phyloP scores from a whole-genome alignment of 495 filamentous ascomycete species.

The Rhizodiscina lignyota region DNA sequence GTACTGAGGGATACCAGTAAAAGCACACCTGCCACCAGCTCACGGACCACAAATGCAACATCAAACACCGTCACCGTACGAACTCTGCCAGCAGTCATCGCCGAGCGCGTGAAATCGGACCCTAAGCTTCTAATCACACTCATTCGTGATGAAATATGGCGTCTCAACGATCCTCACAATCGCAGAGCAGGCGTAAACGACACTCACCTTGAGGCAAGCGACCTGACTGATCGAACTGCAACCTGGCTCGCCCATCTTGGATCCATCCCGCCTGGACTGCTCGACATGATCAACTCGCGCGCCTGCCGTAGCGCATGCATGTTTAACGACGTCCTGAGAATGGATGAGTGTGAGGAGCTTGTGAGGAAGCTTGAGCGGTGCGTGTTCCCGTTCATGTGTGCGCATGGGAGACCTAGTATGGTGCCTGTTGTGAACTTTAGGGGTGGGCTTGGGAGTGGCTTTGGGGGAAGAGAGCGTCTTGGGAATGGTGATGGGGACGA shows the following conservation, averaged over 20 bases:
- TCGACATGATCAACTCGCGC: conserved; percentile 78
- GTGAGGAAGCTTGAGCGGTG: conserved; percentile 46
- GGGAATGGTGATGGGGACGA: no score
- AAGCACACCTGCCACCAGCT: conserved; percentile 1
- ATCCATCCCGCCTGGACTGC: conserved; percentile 56
- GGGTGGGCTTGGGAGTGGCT: conserved; percentile 1
- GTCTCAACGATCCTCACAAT: conserved; percentile 4
- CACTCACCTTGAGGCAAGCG: neutral
- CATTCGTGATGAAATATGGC: conserved; percentile 59
- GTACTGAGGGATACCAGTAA: no score
- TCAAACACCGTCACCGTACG: conserved; percentile 28
- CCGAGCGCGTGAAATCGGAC: conserved; percentile 58
- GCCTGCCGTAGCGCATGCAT: conserved; percentile 88
- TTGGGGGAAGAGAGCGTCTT: no score
- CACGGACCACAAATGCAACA: conserved; percentile 2
- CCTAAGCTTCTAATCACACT: conserved; percentile 51
- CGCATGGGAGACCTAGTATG: conserved; percentile 25
- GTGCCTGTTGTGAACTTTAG: conserved; percentile 18
- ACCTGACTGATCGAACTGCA: neutral
- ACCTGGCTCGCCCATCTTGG: conserved; percentile 43
- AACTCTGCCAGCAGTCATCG: conserved; percentile 50
- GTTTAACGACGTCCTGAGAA: conserved; percentile 72
- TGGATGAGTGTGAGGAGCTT: conserved; percentile 48
- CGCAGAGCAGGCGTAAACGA: neutral
- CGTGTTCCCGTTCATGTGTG: conserved; percentile 85